Evolutionary conservation across 1,139 yeast genomes (phyloP), one percentile per base, ranked within the genome.

Genomic region (Yamadazyma dushanensis): DNA sequence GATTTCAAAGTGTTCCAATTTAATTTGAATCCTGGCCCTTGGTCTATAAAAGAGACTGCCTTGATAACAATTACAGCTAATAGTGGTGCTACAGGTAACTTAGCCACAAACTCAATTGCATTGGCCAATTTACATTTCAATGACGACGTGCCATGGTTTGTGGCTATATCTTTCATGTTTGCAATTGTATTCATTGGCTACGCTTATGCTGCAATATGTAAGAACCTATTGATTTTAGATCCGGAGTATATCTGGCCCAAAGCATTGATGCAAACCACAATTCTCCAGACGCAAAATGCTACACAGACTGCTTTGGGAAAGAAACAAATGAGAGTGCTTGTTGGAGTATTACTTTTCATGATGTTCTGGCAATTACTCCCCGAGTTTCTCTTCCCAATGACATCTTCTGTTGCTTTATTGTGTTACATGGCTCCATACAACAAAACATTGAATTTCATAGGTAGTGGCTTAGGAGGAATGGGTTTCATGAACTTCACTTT

Each of bases 171-270:
- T 4, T 70, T 66, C 43, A 70, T 70, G 75, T 66, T 66, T 57
- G 59, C 73, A 7, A 70, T 69, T 27, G 74, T 68, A 11, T 67
- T 70, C 48, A 59, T 67, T n/a, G 75, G 76, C 2, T 70, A 69
- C 41, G 66, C 75, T 0, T 69, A 63, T 44, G 73, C 72, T n/a
- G 70, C 71, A 1, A 60, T 70, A 29, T 72, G 73, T 6, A 61
- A 66, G 43, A 52, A 56, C 33, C 54, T 69, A 35, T 58, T 70
- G n/a, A 45, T 69, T 2, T 66, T 67, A 39, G 73, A 69, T 39
- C 70, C 72, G 0, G 63, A 63, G 29, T 68, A 66, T 38, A 49
- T 61, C 6, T 70, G 75, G 73, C 75, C 76, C 0, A 63, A 66
- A 39, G 70, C 75, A 2, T 51, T 70, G 39, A 70, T 70, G 76